Conservation (phyloP, 805 yeast genomes). For the Diddensiella transvaalensis region DNA sequence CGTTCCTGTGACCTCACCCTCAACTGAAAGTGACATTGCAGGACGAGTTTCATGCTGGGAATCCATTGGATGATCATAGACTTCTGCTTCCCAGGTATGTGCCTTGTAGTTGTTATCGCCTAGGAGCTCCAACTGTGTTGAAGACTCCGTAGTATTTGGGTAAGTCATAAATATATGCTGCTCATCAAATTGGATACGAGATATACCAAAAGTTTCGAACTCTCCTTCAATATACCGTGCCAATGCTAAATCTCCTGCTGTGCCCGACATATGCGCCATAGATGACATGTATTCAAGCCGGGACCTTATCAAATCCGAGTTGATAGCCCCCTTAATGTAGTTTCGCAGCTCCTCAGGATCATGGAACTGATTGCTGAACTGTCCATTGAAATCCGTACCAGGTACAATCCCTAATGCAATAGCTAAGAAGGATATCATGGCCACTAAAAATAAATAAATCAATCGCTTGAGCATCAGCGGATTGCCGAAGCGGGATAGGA, state of each 20-base stretch:
- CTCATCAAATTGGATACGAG: constrained; percentile 45
- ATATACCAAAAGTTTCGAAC: constrained; percentile 55
- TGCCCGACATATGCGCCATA: constrained; percentile 85
- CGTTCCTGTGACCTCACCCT: constrained; percentile 52
- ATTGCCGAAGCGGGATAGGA: constrained; percentile 68
- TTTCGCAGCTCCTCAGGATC: constrained; percentile 52
- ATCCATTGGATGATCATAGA: constrained; percentile 27
- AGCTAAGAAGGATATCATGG: constrained; percentile 53
- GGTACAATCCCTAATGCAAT: constrained; percentile 57
- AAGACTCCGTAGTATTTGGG: constrained; percentile 43
- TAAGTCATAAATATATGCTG: constrained; percentile 60
- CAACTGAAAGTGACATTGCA: constrained; percentile 65
- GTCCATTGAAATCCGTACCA: constrained; percentile 36
- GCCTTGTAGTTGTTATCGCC: constrained; percentile 34
- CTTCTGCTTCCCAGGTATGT: constrained; percentile 35
- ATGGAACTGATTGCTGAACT: constrained; percentile 44
- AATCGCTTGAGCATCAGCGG: constrained; percentile 79
- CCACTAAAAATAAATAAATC: constrained; percentile 62
- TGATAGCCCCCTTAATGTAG: constrained; percentile 50
- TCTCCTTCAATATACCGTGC: constrained; percentile 61
- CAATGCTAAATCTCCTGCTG: constrained; percentile 75
- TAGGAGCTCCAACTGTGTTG: constrained; percentile 29
- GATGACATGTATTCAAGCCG: constrained; percentile 69
- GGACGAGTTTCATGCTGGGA: constrained; percentile 31
- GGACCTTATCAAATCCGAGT: constrained; percentile 55